These are phyloP conservation scores for Acanthamoeba triangularis DNA, from an alignment of 208 protist species.

Conservation along the genomic window DNA sequence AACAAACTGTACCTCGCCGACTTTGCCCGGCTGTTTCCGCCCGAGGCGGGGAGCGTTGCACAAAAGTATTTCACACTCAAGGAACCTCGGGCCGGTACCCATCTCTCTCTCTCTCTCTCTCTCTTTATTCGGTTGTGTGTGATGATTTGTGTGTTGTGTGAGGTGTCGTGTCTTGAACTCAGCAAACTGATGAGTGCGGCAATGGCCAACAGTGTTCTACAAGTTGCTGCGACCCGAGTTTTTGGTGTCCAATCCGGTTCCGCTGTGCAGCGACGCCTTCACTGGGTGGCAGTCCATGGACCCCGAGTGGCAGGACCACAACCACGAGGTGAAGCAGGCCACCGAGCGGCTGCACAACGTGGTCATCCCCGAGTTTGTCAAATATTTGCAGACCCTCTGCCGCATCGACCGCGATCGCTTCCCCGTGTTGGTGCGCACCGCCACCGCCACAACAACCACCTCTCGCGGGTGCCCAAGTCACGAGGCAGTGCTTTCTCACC, in stretches of 20 bases:
- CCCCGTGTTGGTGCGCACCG: background rate
- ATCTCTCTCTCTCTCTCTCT: background rate
- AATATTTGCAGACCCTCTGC: slow-evolving; percentile 14
- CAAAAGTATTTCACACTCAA: slow-evolving; percentile 64
- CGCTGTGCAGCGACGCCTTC: slow-evolving; percentile 65
- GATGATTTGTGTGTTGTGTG: too few species aligned
- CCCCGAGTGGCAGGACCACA: slow-evolving; percentile 9
- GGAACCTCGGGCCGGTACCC: slow-evolving; percentile 46
- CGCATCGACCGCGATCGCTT: background rate
- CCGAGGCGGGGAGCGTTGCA: background rate
- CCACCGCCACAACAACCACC: background rate
- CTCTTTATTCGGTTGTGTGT: too few species aligned
- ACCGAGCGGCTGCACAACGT: slow-evolving; percentile 32
- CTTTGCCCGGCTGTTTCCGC: slow-evolving; percentile 55
- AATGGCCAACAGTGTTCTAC: slow-evolving; percentile 76
- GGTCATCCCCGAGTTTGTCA: slow-evolving; percentile 35
- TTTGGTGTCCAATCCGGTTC: slow-evolving; percentile 10
- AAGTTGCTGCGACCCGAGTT: slow-evolving; percentile 67
- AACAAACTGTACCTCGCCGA: slow-evolving; percentile 58
- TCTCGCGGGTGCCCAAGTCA: background rate
- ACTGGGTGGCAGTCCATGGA: slow-evolving; percentile 67
- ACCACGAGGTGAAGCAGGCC: slow-evolving; percentile 32
- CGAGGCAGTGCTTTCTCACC: background rate
- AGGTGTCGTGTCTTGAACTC: background rate
- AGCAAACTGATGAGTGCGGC: background rate